phyloP scores from a whole-genome alignment of 2,329 filamentous ascomycete genomes.

The Colletotrichum salicis region DNA sequence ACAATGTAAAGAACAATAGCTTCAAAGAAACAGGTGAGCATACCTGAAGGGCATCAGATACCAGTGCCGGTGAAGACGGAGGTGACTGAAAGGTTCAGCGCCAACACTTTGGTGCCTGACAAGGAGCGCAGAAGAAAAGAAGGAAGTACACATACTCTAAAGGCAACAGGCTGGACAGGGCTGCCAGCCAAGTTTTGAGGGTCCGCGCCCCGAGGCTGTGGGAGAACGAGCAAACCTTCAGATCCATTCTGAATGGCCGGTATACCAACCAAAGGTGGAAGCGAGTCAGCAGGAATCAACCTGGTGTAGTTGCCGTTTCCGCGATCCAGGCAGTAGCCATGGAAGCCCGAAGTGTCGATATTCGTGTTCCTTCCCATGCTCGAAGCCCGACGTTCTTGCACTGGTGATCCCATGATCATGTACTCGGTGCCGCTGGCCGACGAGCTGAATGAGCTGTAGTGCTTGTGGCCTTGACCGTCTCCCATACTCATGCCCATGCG shows the following conservation, averaged over 20 bases:
- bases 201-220: slow-evolving; percentile 50
- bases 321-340: slow-evolving; percentile 64
- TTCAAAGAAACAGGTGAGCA: slow-evolving; percentile 7
- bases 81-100: slow-evolving; percentile 44
- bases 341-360: slow-evolving; percentile 44
- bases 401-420: slow-evolving; percentile 6
- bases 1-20: too few species aligned
- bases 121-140: background rate
- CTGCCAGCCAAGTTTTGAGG: slow-evolving; percentile 52
- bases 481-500: slow-evolving; percentile 5
- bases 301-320: slow-evolving; percentile 64
- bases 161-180: slow-evolving; percentile 44
- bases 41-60: slow-evolving; percentile 49
- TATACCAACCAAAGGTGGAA: slow-evolving; percentile 57
- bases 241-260: slow-evolving; percentile 51
- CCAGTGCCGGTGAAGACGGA: slow-evolving; percentile 36
- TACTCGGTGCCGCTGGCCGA: slow-evolving; percentile 9
- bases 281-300: slow-evolving; percentile 65
- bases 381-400: slow-evolving; percentile 30
- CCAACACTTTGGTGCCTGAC: slow-evolving; percentile 30
- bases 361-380: background rate
- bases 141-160: slow-evolving; percentile 49
- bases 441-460: slow-evolving; percentile 43
- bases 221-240: slow-evolving; percentile 59
- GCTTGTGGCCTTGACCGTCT: slow-evolving; percentile 51